Base-by-base conservation (phyloP, 2,329 filamentous ascomycete genomes). In the Tolypocladium cylindrosporum region DNA sequence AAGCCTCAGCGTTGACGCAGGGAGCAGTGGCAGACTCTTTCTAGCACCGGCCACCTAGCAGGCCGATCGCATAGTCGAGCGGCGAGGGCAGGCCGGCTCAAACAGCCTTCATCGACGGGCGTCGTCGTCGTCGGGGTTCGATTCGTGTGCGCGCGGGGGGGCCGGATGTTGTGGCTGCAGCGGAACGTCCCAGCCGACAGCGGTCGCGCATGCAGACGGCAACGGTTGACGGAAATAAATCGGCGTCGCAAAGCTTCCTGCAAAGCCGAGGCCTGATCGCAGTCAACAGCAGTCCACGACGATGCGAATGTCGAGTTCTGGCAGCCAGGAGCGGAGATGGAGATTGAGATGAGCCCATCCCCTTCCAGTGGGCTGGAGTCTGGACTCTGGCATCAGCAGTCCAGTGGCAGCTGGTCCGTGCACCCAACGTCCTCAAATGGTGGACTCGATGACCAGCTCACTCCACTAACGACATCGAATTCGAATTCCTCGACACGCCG, bases 31-130 rank as follows among this genome's bases (percentile, higher is more conserved):
- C 48, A 37, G 31, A 37, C 48, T 36, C 31, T 52, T 27, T 54
- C 19, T 41, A 52, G 31, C 64, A 68, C 60, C 60, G 56, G 63
- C 56, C 61, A 55, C 57, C 59, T 66, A 68, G 68, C 63, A 63
- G 60, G 62, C 62, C 60, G 61, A 68, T 70, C 61, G 67, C 69
- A 71, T 71, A 71, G 66, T 70, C 65, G 63, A 56, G 56, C 62
- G 57, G 60, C 56, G 62, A 7, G 54, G 43, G 60, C 59, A 65
- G 64, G 58, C 61, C 61, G 59, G 66, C 64, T 67, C 61, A 65
- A 52, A 62, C 62, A 63, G 62, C 64, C 62, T 64, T 62, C 64
- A 67, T 69, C 61, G 64, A 65, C 61, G 55, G 53, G 19, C 39
- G 39, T 10, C 8, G 54, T 40, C 37, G 48, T 34, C 39, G 54